Percentiles rank a stretch among this genome's conserved stretches.
These are phyloP conservation scores for Sporothrix brasiliensis DNA, from an alignment of 2,329 filamentous ascomycete genomes.

Conservation along the genomic window DNA sequence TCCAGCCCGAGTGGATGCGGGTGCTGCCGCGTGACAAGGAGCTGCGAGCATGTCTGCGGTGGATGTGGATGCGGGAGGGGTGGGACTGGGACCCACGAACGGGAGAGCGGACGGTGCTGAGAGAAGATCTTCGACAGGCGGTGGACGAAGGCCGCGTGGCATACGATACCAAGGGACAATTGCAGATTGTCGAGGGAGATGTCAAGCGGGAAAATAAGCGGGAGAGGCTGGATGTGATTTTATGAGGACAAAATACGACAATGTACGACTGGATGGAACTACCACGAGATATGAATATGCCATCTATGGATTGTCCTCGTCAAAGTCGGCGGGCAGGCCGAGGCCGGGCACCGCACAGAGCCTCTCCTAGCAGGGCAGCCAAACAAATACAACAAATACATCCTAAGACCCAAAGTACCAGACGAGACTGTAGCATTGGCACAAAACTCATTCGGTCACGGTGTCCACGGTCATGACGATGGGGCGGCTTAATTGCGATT, in stretches of 20 bases:
- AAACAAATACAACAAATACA: too few relatives aligned
- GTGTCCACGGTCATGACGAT: background rate
- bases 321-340: too few relatives aligned
- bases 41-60: constrained; percentile 79
- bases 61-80: constrained; percentile 90
- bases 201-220: background rate
- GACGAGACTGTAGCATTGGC: background rate
- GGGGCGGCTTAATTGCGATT: background rate
- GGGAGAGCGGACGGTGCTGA: constrained; percentile 61
- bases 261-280: background rate
- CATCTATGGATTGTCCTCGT: background rate
- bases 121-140: constrained; percentile 56
- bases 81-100: constrained; percentile 78
- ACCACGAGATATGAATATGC: background rate
- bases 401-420: too few relatives aligned
- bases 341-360: too few relatives aligned
- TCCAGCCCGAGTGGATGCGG: constrained; percentile 89
- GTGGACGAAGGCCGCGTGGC: constrained; percentile 61
- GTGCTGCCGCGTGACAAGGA: constrained; percentile 85
- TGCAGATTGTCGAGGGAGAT: constrained; percentile 39
- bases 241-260: constrained; percentile 2
- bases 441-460: background rate
- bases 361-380: too few relatives aligned
- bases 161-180: constrained; percentile 55
- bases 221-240: background rate